These are phyloP conservation scores for Penicillium sp. DNA, from an alignment of 2,329 filamentous ascomycete genomes.

Conservation along the genomic window DNA sequence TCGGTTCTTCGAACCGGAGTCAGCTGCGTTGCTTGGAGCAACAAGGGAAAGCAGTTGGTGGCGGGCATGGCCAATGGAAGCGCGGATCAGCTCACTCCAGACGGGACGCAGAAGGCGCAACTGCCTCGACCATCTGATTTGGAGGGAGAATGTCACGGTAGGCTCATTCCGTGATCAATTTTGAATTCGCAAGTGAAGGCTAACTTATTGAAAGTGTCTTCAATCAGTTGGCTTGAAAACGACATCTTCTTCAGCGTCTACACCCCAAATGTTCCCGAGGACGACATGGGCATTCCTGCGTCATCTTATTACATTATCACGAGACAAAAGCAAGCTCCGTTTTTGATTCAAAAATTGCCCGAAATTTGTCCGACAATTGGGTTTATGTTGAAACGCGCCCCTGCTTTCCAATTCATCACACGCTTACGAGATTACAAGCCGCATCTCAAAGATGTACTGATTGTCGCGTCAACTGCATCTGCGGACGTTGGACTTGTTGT, in stretches of 20 bases:
- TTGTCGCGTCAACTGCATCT: slow-evolving; percentile 74
- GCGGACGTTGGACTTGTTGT: slow-evolving; percentile 74
- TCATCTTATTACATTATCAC: slow-evolving; percentile 77
- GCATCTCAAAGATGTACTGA: slow-evolving; percentile 70
- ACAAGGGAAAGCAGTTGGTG: slow-evolving; percentile 84
- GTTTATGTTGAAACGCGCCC: slow-evolving; percentile 49
- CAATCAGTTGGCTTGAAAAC: slow-evolving; percentile 83
- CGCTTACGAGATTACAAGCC: slow-evolving; percentile 76
- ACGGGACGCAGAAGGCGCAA: slow-evolving; percentile 68
- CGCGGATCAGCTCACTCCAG: slow-evolving; percentile 74
- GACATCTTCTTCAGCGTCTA: slow-evolving; percentile 76
- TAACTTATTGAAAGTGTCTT: slow-evolving; percentile 52
- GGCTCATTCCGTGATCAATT: not conserved
- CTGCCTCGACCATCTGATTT: slow-evolving; percentile 72
- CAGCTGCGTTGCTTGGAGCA: slow-evolving; percentile 85
- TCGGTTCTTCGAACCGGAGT: slow-evolving; percentile 66
- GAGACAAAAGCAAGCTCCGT: slow-evolving; percentile 55
- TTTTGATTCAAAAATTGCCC: slow-evolving; percentile 66
- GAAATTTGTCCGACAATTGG: slow-evolving; percentile 71
- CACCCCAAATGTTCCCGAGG: slow-evolving; percentile 54
- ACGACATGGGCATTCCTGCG: slow-evolving; percentile 50
- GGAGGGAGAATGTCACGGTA: slow-evolving; percentile 59
- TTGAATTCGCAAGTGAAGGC: not conserved
- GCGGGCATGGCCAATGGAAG: slow-evolving; percentile 78
- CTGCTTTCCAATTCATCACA: slow-evolving; percentile 70